Conservation (phyloP, 2,329 filamentous ascomycete species). For the Diaporthe nobilis region DNA sequence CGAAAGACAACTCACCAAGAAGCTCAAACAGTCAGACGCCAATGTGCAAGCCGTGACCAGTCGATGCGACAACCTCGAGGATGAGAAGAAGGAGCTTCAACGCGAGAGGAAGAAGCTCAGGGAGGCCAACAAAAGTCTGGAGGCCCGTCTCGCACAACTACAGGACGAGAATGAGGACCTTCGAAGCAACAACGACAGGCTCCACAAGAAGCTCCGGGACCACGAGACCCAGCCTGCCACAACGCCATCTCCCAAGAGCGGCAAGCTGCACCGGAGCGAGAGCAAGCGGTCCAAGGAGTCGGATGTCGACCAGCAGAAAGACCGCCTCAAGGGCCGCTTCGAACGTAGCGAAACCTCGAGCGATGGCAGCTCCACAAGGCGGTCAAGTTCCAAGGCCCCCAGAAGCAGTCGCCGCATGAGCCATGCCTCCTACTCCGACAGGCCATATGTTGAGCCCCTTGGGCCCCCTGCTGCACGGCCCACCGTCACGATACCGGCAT, state of each 20-base stretch:
- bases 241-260: constrained; percentile 44
- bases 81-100: constrained; percentile 46
- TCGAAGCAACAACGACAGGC: constrained; percentile 42
- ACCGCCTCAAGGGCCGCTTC: constrained; percentile 51
- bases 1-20: constrained; percentile 44
- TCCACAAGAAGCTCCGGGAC: constrained; percentile 45
- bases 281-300: constrained; percentile 47
- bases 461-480: constrained; percentile 15
- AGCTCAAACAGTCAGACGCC: constrained; percentile 40
- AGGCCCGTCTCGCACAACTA: constrained; percentile 41
- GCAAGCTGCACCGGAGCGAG: constrained; percentile 47
- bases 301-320: constrained; percentile 46
- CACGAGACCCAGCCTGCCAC: constrained; percentile 45
- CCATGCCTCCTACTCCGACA: constrained; percentile 17
- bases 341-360: constrained; percentile 48
- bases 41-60: constrained; percentile 45
- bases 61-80: constrained; percentile 42
- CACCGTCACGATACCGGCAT: background rate
- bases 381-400: constrained; percentile 33
- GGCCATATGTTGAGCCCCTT: constrained; percentile 37
- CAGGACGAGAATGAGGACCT: constrained; percentile 40
- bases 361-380: constrained; percentile 44
- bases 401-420: constrained; percentile 32
- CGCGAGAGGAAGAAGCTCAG: constrained; percentile 49
- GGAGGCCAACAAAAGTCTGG: constrained; percentile 46